Evolutionary conservation across 2,329 filamentous ascomycete genomes (phyloP).

Genomic region (Geoglossum cookeanum): DNA sequence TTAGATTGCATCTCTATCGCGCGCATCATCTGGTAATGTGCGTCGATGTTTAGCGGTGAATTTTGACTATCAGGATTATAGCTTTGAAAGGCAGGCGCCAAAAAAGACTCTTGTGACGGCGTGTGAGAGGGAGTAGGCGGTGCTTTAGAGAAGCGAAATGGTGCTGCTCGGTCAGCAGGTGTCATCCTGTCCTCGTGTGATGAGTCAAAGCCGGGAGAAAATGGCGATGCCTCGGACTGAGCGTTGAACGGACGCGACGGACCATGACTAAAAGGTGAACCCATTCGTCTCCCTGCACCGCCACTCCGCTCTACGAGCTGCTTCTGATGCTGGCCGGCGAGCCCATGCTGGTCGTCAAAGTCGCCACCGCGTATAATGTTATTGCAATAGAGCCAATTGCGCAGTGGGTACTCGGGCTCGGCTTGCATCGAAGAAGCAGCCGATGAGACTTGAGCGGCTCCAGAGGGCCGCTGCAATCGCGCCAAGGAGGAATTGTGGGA

Average conservation of each 20-base stretch:
- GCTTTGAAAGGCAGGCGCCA: constrained; percentile 26
- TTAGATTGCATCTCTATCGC: constrained; percentile 30
- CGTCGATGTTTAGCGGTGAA: constrained; percentile 21
- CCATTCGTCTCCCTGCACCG: constrained; percentile 6
- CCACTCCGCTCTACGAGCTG: background rate
- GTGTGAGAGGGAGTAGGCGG: constrained; percentile 36
- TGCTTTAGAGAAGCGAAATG: constrained; percentile 23
- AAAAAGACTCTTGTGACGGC: constrained; percentile 31
- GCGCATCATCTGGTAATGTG: constrained; percentile 38
- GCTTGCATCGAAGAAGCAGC: constrained; percentile 1
- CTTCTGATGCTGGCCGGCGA: background rate
- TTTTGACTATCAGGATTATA: constrained; percentile 22
- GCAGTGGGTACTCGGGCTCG: background rate
- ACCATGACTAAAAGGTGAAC: constrained; percentile 23
- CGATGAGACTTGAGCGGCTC: background rate
- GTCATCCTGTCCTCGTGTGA: background rate
- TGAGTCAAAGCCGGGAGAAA: constrained; percentile 19
- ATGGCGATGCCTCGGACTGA: constrained; percentile 8
- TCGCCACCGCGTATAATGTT: background rate
- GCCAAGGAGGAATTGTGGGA: background rate
- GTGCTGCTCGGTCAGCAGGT: background rate
- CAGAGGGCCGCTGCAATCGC: background rate
- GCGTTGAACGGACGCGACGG: constrained; percentile 26
- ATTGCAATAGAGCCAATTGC: background rate
- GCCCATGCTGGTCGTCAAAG: background rate